Conservation (phyloP, 176 grass and related monocot genomes). For the Carex kokanica region DNA sequence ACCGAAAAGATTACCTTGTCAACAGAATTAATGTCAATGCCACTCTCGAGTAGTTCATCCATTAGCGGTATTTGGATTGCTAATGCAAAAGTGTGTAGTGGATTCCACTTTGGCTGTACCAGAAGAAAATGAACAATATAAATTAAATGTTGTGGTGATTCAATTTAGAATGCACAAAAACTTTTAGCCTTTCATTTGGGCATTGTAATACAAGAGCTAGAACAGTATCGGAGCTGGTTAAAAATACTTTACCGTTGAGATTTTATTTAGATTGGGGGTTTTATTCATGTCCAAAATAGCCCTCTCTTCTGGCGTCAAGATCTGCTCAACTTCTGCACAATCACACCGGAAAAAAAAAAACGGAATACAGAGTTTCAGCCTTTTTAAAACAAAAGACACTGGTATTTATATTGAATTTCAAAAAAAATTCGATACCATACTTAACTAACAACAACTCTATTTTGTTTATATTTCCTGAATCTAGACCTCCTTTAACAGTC, state of each 20-base stretch:
- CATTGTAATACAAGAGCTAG: not conserved
- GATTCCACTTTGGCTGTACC: conserved; percentile 81
- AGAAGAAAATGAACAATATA: conserved; percentile 4
- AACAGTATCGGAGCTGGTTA: not conserved
- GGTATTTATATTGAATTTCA: not conserved
- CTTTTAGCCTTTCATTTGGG: not conserved
- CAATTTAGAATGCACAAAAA: not conserved
- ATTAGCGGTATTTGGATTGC: conserved; percentile 77
- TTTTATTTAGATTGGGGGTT: conserved; percentile 41
- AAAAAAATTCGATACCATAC: not conserved
- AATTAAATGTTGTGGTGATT: not conserved
- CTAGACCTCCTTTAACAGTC: not conserved
- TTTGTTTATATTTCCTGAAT: not conserved
- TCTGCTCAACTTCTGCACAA: conserved; percentile 64
- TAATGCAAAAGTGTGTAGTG: conserved; percentile 60
- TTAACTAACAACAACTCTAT: not conserved
- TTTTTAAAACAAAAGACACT: not conserved
- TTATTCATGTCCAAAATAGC: conserved; percentile 62
- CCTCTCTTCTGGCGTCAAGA: conserved; percentile 79
- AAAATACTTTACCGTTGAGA: conserved; percentile 66
- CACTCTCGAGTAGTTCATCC: conserved; percentile 70
- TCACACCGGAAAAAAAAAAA: not conserved
- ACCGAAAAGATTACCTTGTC: conserved; percentile 40
- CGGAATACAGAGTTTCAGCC: not conserved
- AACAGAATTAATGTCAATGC: conserved; percentile 62